These are phyloP conservation scores for Backusella tarrabulga DNA, from an alignment of 192 early-diverging fungal genomes.

Conservation along the genomic window DNA sequence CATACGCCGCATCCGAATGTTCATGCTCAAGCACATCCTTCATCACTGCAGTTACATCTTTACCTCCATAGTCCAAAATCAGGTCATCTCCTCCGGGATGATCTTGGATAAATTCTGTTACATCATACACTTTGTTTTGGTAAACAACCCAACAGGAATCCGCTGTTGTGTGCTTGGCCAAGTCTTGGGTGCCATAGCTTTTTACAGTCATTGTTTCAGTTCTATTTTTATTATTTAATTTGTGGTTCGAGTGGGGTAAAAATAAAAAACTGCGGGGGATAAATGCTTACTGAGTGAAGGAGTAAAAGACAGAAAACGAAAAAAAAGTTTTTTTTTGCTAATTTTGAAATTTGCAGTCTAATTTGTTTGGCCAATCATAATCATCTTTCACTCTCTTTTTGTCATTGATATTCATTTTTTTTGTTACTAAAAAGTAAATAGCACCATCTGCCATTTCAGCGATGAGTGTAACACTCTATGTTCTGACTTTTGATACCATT, in stretches of 20 bases:
- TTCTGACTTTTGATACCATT: not conserved
- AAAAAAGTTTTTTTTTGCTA: not conserved
- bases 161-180: constrained; percentile 68
- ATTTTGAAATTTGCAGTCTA: not conserved
- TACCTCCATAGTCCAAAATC: constrained; percentile 84
- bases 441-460: not conserved
- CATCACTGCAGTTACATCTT: constrained; percentile 81
- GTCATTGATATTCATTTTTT: not conserved
- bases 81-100: constrained; percentile 94
- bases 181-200: not conserved
- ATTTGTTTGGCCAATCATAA: not conserved
- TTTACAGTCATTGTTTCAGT: constrained; percentile 4
- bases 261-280: not conserved
- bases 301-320: not conserved
- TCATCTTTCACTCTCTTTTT: not conserved
- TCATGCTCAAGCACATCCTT: constrained; percentile 70
- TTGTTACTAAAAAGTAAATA: not conserved
- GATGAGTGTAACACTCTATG: not conserved
- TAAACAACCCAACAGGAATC: constrained; percentile 82
- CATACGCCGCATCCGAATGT: constrained; percentile 85
- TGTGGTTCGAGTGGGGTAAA: not conserved
- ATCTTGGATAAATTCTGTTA: constrained; percentile 83
- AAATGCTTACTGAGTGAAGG: not conserved
- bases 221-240: not conserved
- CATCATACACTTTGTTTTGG: constrained; percentile 82